Percentiles rank a stretch among this genome's conserved stretches.
Conservation (phyloP, 352 stramenopile species). For the Globisporangium solare region DNA sequence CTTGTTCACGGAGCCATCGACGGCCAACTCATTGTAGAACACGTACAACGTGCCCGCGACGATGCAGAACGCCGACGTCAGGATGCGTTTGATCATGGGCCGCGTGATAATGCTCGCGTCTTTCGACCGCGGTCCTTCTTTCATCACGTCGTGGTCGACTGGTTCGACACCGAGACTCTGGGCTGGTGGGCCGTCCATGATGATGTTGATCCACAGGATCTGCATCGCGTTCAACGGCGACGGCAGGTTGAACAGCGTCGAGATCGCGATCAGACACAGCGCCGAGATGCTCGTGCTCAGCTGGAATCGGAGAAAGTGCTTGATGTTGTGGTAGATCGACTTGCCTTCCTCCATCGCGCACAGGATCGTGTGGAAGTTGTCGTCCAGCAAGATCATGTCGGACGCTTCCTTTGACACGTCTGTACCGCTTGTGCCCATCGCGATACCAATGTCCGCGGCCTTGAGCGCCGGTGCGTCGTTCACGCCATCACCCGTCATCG, state of each 20-base stretch:
- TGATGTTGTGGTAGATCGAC: conserved; percentile 96
- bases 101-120: conserved; percentile 78
- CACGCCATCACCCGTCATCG: conserved; percentile 99
- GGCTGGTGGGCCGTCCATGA: conserved; percentile 92
- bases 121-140: conserved; percentile 75
- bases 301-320: conserved; percentile 97
- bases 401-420: conserved; percentile 98
- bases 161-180: conserved; percentile 86
- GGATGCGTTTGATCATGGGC: conserved; percentile 59
- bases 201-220: conserved; percentile 98
- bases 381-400: conserved; percentile 97
- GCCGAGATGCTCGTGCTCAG: conserved; percentile 94
- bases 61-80: conserved; percentile 72
- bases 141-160: conserved; percentile 81
- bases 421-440: conserved; percentile 97
- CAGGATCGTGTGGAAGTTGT: conserved; percentile 97
- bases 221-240: conserved; percentile 93
- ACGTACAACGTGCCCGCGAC: conserved; percentile 78
- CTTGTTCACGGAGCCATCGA: conserved; percentile 88
- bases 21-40: conserved; percentile 79
- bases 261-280: conserved; percentile 75
- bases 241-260: conserved; percentile 57
- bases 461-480: conserved; percentile 98
- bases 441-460: conserved; percentile 94
- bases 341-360: conserved; percentile 93